Evolutionary conservation across 2,329 filamentous ascomycete genomes (phyloP).

Genomic region (Epichloe aotearoae): DNA sequence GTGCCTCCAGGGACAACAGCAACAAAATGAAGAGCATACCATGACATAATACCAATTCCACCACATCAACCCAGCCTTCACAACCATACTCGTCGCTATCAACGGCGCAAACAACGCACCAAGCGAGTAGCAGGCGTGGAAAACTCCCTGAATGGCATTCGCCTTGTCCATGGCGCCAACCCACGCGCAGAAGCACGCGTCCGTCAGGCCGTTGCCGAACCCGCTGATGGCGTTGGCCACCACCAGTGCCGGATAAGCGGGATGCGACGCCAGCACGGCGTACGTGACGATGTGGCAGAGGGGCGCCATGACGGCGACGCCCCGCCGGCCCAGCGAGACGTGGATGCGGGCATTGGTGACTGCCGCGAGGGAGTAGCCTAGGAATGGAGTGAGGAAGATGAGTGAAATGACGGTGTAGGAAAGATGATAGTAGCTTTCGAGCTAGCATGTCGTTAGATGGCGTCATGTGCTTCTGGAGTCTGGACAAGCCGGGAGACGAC

Average conservation of each 20-base stretch:
- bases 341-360: conserved; percentile 49
- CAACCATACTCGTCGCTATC: conserved; percentile 54
- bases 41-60: conserved; percentile 60
- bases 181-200: conserved; percentile 36
- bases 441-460: conserved; percentile 18
- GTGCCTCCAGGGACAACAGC: no score
- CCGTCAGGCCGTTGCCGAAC: conserved; percentile 52
- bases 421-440: conserved; percentile 48
- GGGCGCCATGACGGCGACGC: conserved; percentile 50
- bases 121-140: conserved; percentile 52
- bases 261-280: conserved; percentile 44
- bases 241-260: conserved; percentile 51
- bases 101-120: conserved; percentile 52
- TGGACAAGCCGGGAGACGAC: conserved; percentile 1
- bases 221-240: conserved; percentile 50
- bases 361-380: conserved; percentile 48
- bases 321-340: conserved; percentile 48
- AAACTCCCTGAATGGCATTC: conserved; percentile 52
- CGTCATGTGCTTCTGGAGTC: no score
- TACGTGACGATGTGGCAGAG: conserved; percentile 49
- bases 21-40: conserved; percentile 31
- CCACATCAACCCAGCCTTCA: conserved; percentile 45
- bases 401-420: conserved; percentile 48
- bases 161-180: conserved; percentile 53
- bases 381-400: conserved; percentile 50